phyloP scores from a whole-genome alignment of 2,329 filamentous ascomycete species.

The Claviceps sp. region DNA sequence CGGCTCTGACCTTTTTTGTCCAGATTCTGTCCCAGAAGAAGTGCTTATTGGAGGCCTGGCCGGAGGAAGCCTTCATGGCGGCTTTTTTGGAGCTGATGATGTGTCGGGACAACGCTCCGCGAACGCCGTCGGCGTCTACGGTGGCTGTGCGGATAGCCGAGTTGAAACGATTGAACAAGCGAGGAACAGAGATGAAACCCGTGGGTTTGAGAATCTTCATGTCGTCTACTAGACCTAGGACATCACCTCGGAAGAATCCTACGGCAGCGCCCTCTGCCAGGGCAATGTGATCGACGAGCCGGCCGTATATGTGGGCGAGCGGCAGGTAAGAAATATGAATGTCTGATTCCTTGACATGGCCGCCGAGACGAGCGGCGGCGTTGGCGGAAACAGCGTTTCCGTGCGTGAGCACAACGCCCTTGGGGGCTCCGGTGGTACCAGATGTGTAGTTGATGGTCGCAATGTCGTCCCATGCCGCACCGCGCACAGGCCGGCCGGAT shows the following conservation, averaged over 20 bases:
- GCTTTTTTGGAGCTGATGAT: constrained; percentile 70
- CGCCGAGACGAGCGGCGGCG: constrained; percentile 43
- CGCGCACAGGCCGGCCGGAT: constrained; percentile 55
- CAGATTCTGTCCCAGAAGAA: constrained; percentile 76
- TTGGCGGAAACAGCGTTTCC: constrained; percentile 64
- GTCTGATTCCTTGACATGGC: constrained; percentile 38
- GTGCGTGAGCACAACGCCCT: constrained; percentile 76
- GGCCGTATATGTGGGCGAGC: constrained; percentile 85
- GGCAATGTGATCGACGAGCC: constrained; percentile 64
- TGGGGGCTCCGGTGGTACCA: constrained; percentile 70
- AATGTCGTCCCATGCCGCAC: constrained; percentile 60
- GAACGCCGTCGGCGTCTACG: constrained; percentile 64
- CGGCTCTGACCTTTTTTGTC: constrained; percentile 75
- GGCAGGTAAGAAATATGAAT: constrained; percentile 77
- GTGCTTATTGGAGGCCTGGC: constrained; percentile 67
- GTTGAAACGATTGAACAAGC: constrained; percentile 83
- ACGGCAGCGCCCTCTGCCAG: constrained; percentile 61
- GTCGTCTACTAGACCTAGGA: constrained; percentile 76
- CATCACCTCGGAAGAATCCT: constrained; percentile 90
- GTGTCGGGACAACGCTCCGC: constrained; percentile 67
- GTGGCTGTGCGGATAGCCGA: constrained; percentile 69
- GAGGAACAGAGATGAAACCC: constrained; percentile 74
- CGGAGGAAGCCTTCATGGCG: constrained; percentile 56
- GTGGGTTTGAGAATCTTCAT: constrained; percentile 77
- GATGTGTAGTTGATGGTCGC: constrained; percentile 89